A percentile compares a stretch with the other conserved stretches of the same genome.
These are phyloP conservation scores for Trichosanthes cucumerina DNA, from an alignment of 306 rosid genomes.

Conservation along the genomic window DNA sequence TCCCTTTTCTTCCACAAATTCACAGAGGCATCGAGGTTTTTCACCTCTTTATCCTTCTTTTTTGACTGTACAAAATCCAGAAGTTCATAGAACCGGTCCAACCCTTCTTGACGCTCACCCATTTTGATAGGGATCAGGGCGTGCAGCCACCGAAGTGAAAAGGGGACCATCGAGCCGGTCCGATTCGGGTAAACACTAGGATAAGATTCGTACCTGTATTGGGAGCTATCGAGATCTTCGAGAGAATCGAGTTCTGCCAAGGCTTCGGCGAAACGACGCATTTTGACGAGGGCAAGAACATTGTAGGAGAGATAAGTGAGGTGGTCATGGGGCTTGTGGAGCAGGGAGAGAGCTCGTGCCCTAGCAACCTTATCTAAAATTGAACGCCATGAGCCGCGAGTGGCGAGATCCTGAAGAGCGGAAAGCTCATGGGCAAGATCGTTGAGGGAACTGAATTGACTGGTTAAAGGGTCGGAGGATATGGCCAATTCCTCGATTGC, in stretches of 20 bases:
- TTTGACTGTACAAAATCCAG: conserved; percentile 53
- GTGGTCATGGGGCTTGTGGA: conserved; percentile 79
- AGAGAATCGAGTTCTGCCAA: conserved; percentile 66
- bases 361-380: conserved; percentile 71
- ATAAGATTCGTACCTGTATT: conserved; percentile 57
- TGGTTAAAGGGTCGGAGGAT: conserved; percentile 34
- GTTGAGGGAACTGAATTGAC: conserved; percentile 35
- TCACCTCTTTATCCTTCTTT: conserved; percentile 19
- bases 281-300: conserved; percentile 69
- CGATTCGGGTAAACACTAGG: conserved; percentile 50
- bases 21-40: conserved; percentile 17
- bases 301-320: conserved; percentile 67
- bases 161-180: conserved; percentile 83
- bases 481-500: conserved; percentile 14
- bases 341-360: conserved; percentile 67
- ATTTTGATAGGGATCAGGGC: conserved; percentile 61
- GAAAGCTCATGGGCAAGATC: conserved; percentile 52
- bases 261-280: conserved; percentile 81
- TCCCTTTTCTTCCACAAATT: conserved; percentile 54
- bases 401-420: conserved; percentile 65
- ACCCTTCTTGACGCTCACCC: conserved; percentile 65
- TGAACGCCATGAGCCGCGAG: conserved; percentile 88
- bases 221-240: conserved; percentile 54
- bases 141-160: conserved; percentile 75
- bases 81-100: conserved; percentile 55